Conservation (phyloP, 805 yeast species). For the Ogataea populi-albae region DNA sequence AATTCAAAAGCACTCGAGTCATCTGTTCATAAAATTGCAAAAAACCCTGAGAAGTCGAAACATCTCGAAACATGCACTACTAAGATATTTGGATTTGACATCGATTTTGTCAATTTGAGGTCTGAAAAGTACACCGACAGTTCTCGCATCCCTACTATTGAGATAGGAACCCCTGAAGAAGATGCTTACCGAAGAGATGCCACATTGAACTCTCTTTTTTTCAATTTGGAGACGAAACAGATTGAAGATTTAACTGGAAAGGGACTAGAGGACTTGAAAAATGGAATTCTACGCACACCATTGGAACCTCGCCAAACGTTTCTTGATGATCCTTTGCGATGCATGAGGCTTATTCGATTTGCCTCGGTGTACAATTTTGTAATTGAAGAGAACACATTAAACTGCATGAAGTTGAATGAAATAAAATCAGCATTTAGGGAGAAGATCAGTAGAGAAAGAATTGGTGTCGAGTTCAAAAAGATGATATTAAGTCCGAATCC, state of each 20-base stretch:
- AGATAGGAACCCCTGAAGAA: conserved; percentile 85
- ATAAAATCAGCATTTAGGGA: conserved; percentile 57
- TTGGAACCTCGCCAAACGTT: conserved; percentile 82
- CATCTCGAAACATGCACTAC: conserved; percentile 97
- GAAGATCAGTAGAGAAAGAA: conserved; percentile 86
- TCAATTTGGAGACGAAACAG: conserved; percentile 61
- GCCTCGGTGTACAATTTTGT: conserved; percentile 72
- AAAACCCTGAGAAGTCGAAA: conserved; percentile 93
- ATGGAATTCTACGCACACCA: conserved; percentile 83
- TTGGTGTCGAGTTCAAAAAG: conserved; percentile 82
- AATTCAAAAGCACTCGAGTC: conserved; percentile 16
- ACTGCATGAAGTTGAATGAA: conserved; percentile 60
- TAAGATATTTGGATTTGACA: conserved; percentile 73
- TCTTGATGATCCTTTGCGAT: conserved; percentile 90
- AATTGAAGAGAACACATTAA: conserved; percentile 55
- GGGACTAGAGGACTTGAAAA: conserved; percentile 70
- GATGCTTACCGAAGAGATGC: conserved; percentile 96
- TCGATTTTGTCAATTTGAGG: conserved; percentile 91
- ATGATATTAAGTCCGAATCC: conserved; percentile 66
- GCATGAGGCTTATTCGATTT: conserved; percentile 80
- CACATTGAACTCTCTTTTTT: conserved; percentile 88
- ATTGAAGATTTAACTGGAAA: conserved; percentile 83
- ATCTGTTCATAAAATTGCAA: conserved; percentile 75
- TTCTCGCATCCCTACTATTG: conserved; percentile 79
- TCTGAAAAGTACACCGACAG: conserved; percentile 80